Conservation (phyloP, 495 filamentous ascomycete genomes). For the Cercophora sp. region DNA sequence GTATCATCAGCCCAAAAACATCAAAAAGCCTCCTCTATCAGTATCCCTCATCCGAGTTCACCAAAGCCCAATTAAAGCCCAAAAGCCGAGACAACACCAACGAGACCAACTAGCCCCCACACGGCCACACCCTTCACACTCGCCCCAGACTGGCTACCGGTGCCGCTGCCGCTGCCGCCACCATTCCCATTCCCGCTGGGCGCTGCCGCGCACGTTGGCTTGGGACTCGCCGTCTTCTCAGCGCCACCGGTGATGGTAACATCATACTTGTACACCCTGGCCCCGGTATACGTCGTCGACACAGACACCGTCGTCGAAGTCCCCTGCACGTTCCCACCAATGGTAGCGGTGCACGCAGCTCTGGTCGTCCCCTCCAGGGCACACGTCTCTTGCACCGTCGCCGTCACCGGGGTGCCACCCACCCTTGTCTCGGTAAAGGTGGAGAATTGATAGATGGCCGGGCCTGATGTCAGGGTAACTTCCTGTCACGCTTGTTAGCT, state of each 20-base stretch:
- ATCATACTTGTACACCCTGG: background rate
- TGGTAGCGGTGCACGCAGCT: background rate
- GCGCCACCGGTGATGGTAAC: background rate
- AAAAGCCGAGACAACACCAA: background rate
- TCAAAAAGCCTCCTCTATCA: too few species aligned
- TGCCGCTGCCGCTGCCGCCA: background rate
- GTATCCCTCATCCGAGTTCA: too few species aligned
- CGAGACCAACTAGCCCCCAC: background rate
- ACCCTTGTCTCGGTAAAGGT: background rate
- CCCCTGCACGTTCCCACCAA: background rate
- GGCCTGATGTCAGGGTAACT: background rate
- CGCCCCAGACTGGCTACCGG: background rate
- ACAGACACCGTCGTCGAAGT: background rate
- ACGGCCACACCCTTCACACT: background rate
- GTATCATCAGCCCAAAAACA: too few species aligned
- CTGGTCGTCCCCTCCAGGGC: background rate
- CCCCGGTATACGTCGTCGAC: background rate
- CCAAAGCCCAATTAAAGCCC: too few species aligned
- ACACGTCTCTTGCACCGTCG: background rate
- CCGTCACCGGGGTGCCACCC: background rate
- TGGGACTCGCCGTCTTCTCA: conserved; percentile 2
- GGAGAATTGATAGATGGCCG: background rate
- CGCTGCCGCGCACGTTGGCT: background rate
- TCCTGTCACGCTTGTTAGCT: too few species aligned
- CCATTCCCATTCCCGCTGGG: background rate